Evolutionary conservation across 1,284 basidiomycete species (phyloP), one percentile per base, ranked within the genome.

Genomic region (Ganoderma meredithae): DNA sequence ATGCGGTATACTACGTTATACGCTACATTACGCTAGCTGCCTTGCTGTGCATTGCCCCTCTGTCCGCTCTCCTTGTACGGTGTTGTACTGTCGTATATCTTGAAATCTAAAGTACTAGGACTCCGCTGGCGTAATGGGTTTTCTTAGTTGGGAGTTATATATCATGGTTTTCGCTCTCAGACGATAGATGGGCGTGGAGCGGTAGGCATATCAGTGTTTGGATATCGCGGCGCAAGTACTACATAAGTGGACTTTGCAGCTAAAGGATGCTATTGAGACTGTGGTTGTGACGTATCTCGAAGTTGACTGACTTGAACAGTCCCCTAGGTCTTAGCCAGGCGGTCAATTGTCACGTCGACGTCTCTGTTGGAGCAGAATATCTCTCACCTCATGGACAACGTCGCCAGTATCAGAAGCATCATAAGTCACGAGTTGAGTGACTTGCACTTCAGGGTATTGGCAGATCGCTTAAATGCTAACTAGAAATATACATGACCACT

Each of bases 41-140:
- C 72, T 71, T 73, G 72, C 72, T 72, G 72, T 72, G 71, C 74
- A 69, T 72, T 66, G 64, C 64, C 62, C 69, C 55, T 71, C 60
- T 63, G 33, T 72, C 69, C 67, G 69, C 67, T 70, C 69, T 70
- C 69, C 56, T 22, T 67, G 71, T 72, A 70, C 67, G 69, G 69
- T 77, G 74, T 77, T 77, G 75, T 76, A 76, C 69, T 74, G 71
- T 71, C 75, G 72, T 74, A 72, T 72, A 70, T 76, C 69, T 75
- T 75, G 75, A 76, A 70, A 69, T 70, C 61, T 74, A 73, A 73
- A 70, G 66, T 74, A 67, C 49, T 63, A 73, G 70, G 72, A 39
- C 71, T 63, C 67, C 56, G 25, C 40, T 52, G 53, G 61, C 65
- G 41, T 70, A 71, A 72, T 71, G 63, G 59, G 55, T 22, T 59